Evolutionary conservation across 495 filamentous ascomycete genomes (phyloP).

Genomic region (Saxispiralis lemnorum): DNA sequence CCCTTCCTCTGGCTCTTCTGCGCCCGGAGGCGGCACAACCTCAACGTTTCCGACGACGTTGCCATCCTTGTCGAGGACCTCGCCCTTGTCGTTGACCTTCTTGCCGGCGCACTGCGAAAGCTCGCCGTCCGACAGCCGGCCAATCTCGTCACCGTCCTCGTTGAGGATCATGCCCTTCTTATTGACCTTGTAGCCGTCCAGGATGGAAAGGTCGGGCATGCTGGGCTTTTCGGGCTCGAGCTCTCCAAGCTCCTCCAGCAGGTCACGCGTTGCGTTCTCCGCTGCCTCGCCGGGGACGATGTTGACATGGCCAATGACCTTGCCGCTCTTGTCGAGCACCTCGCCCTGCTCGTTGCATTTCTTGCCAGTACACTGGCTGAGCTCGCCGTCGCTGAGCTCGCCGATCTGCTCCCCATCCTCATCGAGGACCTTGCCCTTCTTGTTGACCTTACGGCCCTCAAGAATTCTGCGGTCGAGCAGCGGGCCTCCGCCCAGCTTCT

Average conservation of each 20-base stretch:
- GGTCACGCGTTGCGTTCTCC: constrained; percentile 29
- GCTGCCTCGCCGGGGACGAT: constrained; percentile 35
- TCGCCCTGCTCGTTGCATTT: constrained; percentile 34
- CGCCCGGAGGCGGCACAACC: constrained; percentile 17
- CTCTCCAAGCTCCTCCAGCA: constrained; percentile 32
- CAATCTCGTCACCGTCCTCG: constrained; percentile 35
- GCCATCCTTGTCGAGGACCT: constrained; percentile 31
- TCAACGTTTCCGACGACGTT: constrained; percentile 26
- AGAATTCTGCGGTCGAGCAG: constrained; percentile 31
- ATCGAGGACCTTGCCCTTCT: constrained; percentile 38
- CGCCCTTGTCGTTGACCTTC: constrained; percentile 35
- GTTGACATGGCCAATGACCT: constrained; percentile 33
- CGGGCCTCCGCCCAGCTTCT: constrained; percentile 25
- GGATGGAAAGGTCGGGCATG: constrained; percentile 23
- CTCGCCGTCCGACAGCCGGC: constrained; percentile 32
- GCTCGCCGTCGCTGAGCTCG: constrained; percentile 32
- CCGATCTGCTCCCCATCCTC: constrained; percentile 36
- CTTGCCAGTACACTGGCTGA: constrained; percentile 31
- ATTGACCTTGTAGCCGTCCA: constrained; percentile 30
- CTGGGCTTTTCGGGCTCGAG: constrained; percentile 17
- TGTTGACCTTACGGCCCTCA: constrained; percentile 35
- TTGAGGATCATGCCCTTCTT: constrained; percentile 31
- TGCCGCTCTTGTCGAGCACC: constrained; percentile 33
- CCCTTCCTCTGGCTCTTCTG: constrained; percentile 21
- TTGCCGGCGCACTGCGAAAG: constrained; percentile 31